Percentiles rank a stretch among this genome's conserved stretches.
These are phyloP conservation scores for Penicillium parvum DNA, from an alignment of 495 filamentous ascomycete species.

Conservation along the genomic window DNA sequence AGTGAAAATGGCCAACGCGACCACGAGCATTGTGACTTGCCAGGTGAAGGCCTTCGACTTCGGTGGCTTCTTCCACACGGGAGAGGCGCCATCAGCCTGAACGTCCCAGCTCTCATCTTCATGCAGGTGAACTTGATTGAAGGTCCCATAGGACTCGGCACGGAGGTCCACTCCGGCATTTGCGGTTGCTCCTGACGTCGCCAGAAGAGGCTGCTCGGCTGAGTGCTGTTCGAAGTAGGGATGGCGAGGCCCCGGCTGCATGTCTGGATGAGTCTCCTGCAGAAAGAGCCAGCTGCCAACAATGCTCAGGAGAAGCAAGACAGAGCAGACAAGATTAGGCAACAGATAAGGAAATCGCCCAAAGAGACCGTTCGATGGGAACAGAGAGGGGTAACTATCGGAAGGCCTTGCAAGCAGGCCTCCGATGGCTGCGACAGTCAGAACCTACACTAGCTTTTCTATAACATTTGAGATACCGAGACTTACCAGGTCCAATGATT, in stretches of 20 bases:
- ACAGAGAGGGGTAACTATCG: slow-evolving; percentile 59
- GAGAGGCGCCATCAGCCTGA: slow-evolving; percentile 41
- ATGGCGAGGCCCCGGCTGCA: slow-evolving; percentile 56
- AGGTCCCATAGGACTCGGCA: slow-evolving; percentile 74
- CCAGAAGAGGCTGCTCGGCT: slow-evolving; percentile 65
- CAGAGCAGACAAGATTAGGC: slow-evolving; percentile 73
- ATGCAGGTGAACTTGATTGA: slow-evolving; percentile 54
- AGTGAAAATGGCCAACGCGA: slow-evolving; percentile 75
- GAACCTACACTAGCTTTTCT: no score
- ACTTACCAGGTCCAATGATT: slow-evolving; percentile 66
- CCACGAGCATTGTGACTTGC: slow-evolving; percentile 62
- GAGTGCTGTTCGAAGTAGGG: slow-evolving; percentile 48
- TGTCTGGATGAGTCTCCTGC: slow-evolving; percentile 77
- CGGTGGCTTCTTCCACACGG: slow-evolving; percentile 25
- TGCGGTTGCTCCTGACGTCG: slow-evolving; percentile 64
- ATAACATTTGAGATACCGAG: neutral
- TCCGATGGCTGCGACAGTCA: slow-evolving; percentile 61
- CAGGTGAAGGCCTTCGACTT: slow-evolving; percentile 56
- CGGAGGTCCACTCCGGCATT: slow-evolving; percentile 66
- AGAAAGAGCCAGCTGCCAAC: slow-evolving; percentile 67
- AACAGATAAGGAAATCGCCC: slow-evolving; percentile 76
- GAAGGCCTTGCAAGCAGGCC: slow-evolving; percentile 72
- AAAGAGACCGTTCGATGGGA: slow-evolving; percentile 62
- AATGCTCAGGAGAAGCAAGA: slow-evolving; percentile 68
- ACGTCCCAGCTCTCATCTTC: slow-evolving; percentile 48